A percentile compares a stretch with the other conserved stretches of the same genome.
phyloP scores from a whole-genome alignment of 108 stramenopile genomes.

The Pseudonitzschia multiseries region DNA sequence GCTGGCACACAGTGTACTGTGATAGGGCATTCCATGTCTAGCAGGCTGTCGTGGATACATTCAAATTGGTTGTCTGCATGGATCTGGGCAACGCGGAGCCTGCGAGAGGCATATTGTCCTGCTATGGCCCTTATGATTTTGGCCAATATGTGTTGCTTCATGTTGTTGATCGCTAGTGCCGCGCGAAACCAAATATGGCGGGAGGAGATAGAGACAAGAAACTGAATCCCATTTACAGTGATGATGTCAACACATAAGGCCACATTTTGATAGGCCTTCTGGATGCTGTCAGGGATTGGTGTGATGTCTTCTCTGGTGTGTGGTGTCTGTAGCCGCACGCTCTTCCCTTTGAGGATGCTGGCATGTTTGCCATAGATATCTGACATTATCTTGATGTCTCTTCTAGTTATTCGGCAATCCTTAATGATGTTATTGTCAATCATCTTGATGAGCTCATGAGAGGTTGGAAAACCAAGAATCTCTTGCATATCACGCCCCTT shows the following conservation, averaged over 20 bases:
- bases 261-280: background rate
- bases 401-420: background rate
- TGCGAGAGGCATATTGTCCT: background rate
- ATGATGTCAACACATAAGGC: background rate
- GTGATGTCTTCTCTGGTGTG: background rate
- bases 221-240: background rate
- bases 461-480: background rate
- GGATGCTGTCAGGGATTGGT: background rate
- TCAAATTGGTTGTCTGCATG: background rate
- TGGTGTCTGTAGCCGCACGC: background rate
- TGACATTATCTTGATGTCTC: background rate
- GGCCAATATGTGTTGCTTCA: background rate
- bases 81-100: background rate
- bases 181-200: background rate
- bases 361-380: background rate
- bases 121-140: background rate
- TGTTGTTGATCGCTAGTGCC: background rate
- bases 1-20: background rate
- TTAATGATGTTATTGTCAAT: background rate
- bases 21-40: background rate
- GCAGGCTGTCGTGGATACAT: background rate
- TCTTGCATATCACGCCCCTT: background rate
- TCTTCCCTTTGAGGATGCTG: background rate
- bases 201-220: background rate
- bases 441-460: background rate